phyloP scores from a whole-genome alignment of 805 yeast genomes.

The Lachancea fermentati region DNA sequence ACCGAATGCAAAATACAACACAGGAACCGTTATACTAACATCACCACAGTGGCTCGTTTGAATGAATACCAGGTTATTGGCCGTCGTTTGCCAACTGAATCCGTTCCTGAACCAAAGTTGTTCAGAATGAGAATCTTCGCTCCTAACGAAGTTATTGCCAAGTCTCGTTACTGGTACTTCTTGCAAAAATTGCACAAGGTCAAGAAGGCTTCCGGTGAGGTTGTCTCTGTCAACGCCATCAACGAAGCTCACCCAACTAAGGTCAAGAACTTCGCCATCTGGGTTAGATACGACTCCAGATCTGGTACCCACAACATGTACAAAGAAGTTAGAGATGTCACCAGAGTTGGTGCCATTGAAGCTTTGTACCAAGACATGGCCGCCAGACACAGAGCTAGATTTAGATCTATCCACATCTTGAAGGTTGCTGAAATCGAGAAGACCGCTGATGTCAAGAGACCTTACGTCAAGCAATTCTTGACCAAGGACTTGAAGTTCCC shows the following conservation, averaged over 20 bases:
- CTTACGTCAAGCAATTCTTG: slow-evolving; percentile 96
- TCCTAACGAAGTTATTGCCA: slow-evolving; percentile 97
- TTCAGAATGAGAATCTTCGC: slow-evolving; percentile 99
- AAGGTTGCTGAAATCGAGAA: slow-evolving; percentile 98
- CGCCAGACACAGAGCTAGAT: slow-evolving; percentile 99
- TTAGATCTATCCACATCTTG: slow-evolving; percentile 98
- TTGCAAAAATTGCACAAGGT: slow-evolving; percentile 99
- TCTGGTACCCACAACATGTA: slow-evolving; percentile 99
- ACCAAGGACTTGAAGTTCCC: slow-evolving; percentile 97
- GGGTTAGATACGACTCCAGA: slow-evolving; percentile 99
- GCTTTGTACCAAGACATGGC: slow-evolving; percentile 99
- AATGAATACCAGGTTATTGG: slow-evolving; percentile 99
- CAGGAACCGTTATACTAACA: no score
- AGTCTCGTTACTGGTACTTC: slow-evolving; percentile 99
- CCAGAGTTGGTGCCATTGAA: slow-evolving; percentile 99
- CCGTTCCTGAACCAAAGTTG: slow-evolving; percentile 99
- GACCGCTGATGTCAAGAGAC: slow-evolving; percentile 98
- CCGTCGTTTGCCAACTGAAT: slow-evolving; percentile 99
- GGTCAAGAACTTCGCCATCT: slow-evolving; percentile 99
- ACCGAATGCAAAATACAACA: no score
- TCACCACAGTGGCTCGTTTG: slow-evolving; percentile 91
- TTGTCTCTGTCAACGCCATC: slow-evolving; percentile 87
- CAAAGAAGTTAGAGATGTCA: slow-evolving; percentile 99
- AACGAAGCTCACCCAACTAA: slow-evolving; percentile 96
- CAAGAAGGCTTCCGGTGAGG: slow-evolving; percentile 99